phyloP scores from a whole-genome alignment of 2,329 filamentous ascomycete species.

The Onygenales sp. region DNA sequence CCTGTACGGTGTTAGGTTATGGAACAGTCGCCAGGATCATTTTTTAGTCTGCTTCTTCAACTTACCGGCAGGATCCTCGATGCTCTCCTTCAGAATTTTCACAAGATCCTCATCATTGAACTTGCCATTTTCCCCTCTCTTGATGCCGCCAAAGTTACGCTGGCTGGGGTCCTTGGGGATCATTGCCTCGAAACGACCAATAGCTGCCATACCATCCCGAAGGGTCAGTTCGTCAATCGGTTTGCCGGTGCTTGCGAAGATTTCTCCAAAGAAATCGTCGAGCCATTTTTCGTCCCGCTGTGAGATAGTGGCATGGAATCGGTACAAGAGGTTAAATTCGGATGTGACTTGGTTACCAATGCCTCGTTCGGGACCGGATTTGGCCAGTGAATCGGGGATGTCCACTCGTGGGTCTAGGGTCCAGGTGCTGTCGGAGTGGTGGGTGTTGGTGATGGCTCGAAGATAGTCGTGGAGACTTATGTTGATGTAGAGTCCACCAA shows the following conservation, averaged over 20 bases:
- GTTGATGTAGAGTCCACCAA: conserved; percentile 21
- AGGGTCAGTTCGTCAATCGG: conserved; percentile 8
- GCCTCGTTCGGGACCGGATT: conserved; percentile 27
- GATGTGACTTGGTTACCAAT: conserved; percentile 42
- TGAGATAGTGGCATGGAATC: conserved; percentile 54
- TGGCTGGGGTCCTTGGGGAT: conserved; percentile 52
- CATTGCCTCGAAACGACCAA: conserved; percentile 46
- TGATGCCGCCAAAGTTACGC: conserved; percentile 52
- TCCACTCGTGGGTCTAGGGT: conserved; percentile 34
- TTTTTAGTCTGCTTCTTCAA: background rate
- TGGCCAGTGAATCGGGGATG: conserved; percentile 8
- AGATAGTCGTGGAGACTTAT: conserved; percentile 25
- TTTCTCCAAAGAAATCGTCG: conserved; percentile 46
- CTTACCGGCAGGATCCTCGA: conserved; percentile 56
- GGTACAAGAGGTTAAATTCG: conserved; percentile 46
- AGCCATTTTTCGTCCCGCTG: conserved; percentile 64
- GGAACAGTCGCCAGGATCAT: conserved; percentile 3
- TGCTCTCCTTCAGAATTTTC: conserved; percentile 48
- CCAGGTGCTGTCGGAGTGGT: conserved; percentile 32
- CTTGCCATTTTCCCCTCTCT: conserved; percentile 50
- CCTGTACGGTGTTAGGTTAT: conserved; percentile 23
- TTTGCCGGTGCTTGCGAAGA: conserved; percentile 9
- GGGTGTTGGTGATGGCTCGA: conserved; percentile 21
- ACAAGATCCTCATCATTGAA: conserved; percentile 62
- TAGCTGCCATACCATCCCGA: conserved; percentile 31